phyloP scores from a whole-genome alignment of 164 flowering plant genomes.

The Umbellularia californica region DNA sequence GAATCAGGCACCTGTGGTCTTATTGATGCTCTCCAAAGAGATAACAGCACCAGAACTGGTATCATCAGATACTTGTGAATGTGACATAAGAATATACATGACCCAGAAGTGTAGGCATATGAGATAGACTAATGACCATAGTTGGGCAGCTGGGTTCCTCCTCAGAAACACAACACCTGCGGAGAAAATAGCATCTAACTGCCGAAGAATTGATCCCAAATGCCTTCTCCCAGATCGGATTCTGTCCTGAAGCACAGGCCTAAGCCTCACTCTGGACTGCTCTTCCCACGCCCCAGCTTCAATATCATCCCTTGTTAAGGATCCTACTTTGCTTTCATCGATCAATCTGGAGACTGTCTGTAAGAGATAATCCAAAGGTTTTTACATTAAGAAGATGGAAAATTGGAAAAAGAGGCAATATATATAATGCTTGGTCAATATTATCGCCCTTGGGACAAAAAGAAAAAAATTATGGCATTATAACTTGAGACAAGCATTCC shows the following conservation, averaged over 20 bases:
- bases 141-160: conserved; percentile 61
- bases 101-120: conserved; percentile 92
- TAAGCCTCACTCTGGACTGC: conserved; percentile 34
- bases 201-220: conserved; percentile 55
- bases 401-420: too few species aligned
- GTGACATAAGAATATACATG: conserved; percentile 64
- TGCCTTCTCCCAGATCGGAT: conserved; percentile 58
- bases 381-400: too few species aligned
- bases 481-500: not conserved
- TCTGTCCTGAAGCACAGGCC: conserved; percentile 46
- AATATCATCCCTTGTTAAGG: conserved; percentile 44
- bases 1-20: conserved; percentile 10
- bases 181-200: conserved; percentile 64
- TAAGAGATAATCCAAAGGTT: not conserved
- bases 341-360: conserved; percentile 73
- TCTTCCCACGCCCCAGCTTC: conserved; percentile 60
- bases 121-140: conserved; percentile 59
- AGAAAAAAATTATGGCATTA: not conserved
- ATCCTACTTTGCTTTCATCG: conserved; percentile 55
- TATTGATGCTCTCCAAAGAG: conserved; percentile 75
- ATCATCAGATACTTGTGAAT: conserved; percentile 45
- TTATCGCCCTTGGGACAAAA: not conserved
- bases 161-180: conserved; percentile 64
- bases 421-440: too few species aligned
- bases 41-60: conserved; percentile 65